phyloP scores from a whole-genome alignment of 176 grass and related monocot genomes.

The Phoenix dactylifera region DNA sequence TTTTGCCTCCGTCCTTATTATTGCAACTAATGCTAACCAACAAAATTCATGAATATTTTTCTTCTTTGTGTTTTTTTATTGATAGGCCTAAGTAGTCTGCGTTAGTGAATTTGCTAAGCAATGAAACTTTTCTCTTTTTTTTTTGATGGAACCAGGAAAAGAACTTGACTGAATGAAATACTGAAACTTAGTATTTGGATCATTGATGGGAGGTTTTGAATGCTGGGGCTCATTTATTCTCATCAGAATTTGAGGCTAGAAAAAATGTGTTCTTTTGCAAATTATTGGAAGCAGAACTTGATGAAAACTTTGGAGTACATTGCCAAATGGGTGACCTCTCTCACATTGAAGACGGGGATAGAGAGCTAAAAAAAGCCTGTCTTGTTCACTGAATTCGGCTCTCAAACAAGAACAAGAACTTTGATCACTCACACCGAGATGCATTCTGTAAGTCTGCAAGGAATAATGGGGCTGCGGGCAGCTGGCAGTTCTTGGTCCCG shows the following conservation, averaged over 20 bases:
- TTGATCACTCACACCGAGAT: constrained; percentile 51
- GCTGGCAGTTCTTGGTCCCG: constrained; percentile 76
- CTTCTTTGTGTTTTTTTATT: too few species aligned
- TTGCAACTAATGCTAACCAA: constrained; percentile 56
- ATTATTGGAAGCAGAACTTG: constrained; percentile 36
- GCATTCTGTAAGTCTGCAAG: constrained; percentile 53
- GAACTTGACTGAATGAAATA: too few species aligned
- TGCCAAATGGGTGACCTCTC: constrained; percentile 45
- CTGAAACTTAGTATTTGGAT: too few species aligned
- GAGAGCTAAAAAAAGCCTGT: constrained; percentile 63
- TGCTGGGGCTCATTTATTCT: too few species aligned
- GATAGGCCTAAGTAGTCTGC: too few species aligned
- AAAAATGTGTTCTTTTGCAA: constrained; percentile 30
- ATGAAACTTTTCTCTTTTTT: too few species aligned
- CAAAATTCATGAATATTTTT: too few species aligned
- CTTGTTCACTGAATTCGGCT: constrained; percentile 81
- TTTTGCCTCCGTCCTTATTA: constrained; percentile 90
- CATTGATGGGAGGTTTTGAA: too few species aligned
- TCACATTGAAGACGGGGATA: constrained; percentile 78
- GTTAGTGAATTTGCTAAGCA: too few species aligned
- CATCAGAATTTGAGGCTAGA: not conserved
- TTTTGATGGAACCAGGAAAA: too few species aligned
- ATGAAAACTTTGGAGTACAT: constrained; percentile 65
- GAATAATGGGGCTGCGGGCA: constrained; percentile 39
- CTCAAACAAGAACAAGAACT: constrained; percentile 40